Evolutionary conservation across 495 filamentous ascomycete species (phyloP).

Genomic region (Niebla homalea): DNA sequence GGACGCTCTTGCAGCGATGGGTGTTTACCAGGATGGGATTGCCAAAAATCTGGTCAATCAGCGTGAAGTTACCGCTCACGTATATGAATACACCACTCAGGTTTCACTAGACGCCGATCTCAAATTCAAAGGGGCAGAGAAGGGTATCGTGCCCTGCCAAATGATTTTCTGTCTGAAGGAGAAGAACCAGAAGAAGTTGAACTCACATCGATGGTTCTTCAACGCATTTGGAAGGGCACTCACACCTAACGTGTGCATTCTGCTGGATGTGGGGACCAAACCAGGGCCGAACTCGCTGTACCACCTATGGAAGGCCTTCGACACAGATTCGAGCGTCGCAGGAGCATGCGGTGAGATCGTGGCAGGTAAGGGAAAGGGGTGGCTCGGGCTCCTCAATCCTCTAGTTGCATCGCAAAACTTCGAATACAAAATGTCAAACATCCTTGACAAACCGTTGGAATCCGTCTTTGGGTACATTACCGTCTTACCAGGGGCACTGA

Average conservation of each 20-base stretch:
- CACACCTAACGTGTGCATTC: constrained; percentile 89
- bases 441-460: constrained; percentile 93
- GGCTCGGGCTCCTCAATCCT: constrained; percentile 77
- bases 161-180: constrained; percentile 99
- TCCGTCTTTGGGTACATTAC: constrained; percentile 98
- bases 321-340: constrained; percentile 89
- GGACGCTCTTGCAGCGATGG: constrained; percentile 92
- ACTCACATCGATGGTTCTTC: constrained; percentile 99
- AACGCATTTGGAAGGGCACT: constrained; percentile 91
- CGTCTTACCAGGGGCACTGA: constrained; percentile 85
- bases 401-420: constrained; percentile 97
- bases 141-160: constrained; percentile 96
- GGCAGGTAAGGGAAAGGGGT: constrained; percentile 79
- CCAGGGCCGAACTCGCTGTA: constrained; percentile 82
- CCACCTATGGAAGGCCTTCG: constrained; percentile 98
- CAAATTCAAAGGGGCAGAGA: constrained; percentile 98
- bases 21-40: constrained; percentile 97
- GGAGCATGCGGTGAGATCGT: constrained; percentile 96
- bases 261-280: constrained; percentile 90
- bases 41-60: constrained; percentile 97
- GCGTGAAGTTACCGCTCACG: constrained; percentile 71
- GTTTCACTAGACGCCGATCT: constrained; percentile 89
- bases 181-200: constrained; percentile 94
- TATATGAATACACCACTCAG: constrained; percentile 98
- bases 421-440: constrained; percentile 99